A percentile compares a stretch with the other conserved stretches of the same genome.
These are phyloP conservation scores for Didymella pomorum DNA, from an alignment of 2,329 filamentous ascomycete species.

Conservation along the genomic window DNA sequence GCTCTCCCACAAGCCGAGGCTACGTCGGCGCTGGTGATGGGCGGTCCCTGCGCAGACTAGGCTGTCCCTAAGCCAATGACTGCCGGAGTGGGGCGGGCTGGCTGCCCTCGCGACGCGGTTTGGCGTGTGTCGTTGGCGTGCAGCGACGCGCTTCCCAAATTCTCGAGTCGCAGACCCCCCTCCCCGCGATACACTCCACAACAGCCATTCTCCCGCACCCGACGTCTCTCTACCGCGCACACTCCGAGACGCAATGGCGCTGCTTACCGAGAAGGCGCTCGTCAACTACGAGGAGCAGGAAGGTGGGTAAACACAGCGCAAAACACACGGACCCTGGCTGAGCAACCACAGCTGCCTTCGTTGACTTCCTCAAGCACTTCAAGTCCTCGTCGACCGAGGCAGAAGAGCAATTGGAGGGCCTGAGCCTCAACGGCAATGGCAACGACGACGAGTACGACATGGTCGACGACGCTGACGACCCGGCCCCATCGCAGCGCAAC, in stretches of 20 bases:
- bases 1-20: slow-evolving; percentile 40
- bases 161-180: slow-evolving; percentile 26
- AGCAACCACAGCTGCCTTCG: slow-evolving; percentile 72
- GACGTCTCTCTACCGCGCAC: slow-evolving; percentile 10
- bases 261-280: slow-evolving; percentile 77
- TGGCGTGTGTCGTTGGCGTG: slow-evolving; percentile 22
- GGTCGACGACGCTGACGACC: slow-evolving; percentile 80
- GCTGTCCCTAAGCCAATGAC: slow-evolving; percentile 39
- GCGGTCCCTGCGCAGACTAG: not conserved
- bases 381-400: slow-evolving; percentile 79
- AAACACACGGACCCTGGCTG: slow-evolving; percentile 33
- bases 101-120: slow-evolving; percentile 20
- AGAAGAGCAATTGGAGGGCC: slow-evolving; percentile 80
- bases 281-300: slow-evolving; percentile 91
- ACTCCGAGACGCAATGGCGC: slow-evolving; percentile 71
- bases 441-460: slow-evolving; percentile 91
- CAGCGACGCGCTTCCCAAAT: slow-evolving; percentile 38
- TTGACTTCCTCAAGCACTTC: slow-evolving; percentile 87
- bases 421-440: slow-evolving; percentile 87
- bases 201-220: slow-evolving; percentile 20
- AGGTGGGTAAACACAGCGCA: slow-evolving; percentile 61
- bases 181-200: slow-evolving; percentile 22
- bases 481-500: slow-evolving; percentile 54
- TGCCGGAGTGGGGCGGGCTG: not conserved
- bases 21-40: slow-evolving; percentile 31